These are phyloP conservation scores for Pleurozium schreberi DNA, from an alignment of 225 moss, liverwort and hornwort species.

Conservation along the genomic window DNA sequence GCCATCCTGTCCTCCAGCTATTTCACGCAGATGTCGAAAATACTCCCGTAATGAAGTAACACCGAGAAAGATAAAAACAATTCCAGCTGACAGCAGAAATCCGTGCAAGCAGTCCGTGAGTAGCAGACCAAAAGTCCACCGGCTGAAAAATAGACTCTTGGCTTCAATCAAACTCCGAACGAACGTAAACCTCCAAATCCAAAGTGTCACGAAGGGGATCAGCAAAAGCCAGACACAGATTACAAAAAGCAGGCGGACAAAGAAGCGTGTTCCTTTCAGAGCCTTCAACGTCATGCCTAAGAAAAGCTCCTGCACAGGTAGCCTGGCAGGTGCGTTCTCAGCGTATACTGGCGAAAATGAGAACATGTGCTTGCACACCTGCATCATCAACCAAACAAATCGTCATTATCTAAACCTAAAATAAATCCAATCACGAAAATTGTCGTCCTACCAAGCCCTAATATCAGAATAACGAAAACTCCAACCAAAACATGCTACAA, in stretches of 20 bases:
- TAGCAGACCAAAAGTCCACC: slow-evolving; percentile 74
- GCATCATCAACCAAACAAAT: slow-evolving; percentile 3
- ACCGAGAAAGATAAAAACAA: slow-evolving; percentile 98
- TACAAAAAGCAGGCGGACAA: slow-evolving; percentile 73
- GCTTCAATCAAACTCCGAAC: slow-evolving; percentile 93
- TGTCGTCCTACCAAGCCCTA: not conserved
- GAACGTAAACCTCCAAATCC: slow-evolving; percentile 98
- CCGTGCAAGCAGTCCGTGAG: slow-evolving; percentile 95
- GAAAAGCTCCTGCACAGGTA: slow-evolving; percentile 80
- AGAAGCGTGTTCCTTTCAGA: slow-evolving; percentile 64
- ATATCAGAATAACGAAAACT: not conserved
- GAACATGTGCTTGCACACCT: slow-evolving; percentile 99
- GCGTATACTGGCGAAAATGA: slow-evolving; percentile 98
- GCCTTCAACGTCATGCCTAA: slow-evolving; percentile 79
- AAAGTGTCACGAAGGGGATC: slow-evolving; percentile 91
- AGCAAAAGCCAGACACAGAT: slow-evolving; percentile 87
- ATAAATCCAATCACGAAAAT: not conserved
- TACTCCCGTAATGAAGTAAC: slow-evolving; percentile 94
- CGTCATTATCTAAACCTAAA: not conserved
- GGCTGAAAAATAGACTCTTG: slow-evolving; percentile 76
- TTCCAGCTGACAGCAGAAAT: slow-evolving; percentile 89
- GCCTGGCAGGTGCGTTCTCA: slow-evolving; percentile 70
- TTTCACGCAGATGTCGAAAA: slow-evolving; percentile 87
- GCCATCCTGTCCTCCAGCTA: slow-evolving; percentile 55
- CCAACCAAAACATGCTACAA: not conserved